phyloP scores from a whole-genome alignment of 768 basidiomycete species.

The Rhodotorula sphaerocarpa region DNA sequence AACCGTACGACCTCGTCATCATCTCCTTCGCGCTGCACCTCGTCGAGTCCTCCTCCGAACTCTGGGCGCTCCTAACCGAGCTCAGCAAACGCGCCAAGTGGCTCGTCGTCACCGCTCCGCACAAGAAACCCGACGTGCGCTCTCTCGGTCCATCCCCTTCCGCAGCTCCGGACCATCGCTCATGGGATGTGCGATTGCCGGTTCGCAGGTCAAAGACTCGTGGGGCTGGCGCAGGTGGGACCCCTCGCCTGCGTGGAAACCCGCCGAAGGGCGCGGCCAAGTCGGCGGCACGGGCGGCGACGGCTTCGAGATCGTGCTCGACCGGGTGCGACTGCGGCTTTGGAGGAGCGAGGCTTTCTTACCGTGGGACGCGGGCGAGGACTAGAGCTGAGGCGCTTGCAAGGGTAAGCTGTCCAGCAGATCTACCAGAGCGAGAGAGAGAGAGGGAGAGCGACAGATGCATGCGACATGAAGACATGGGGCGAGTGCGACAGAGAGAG shows the following conservation, averaged over 20 bases:
- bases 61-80: constrained; percentile 60
- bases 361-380: constrained; percentile 12
- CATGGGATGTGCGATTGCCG: too few relatives aligned
- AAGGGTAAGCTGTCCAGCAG: too few relatives aligned
- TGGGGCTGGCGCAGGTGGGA: constrained; percentile 65
- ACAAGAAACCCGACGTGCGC: constrained; percentile 65
- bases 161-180: not conserved
- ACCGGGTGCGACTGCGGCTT: constrained; percentile 30
- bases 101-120: constrained; percentile 63
- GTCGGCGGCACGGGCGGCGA: constrained; percentile 28
- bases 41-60: constrained; percentile 54
- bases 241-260: constrained; percentile 8
- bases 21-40: constrained; percentile 71
- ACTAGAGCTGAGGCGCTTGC: not conserved
- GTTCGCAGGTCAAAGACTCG: constrained; percentile 54
- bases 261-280: constrained; percentile 2
- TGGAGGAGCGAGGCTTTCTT: constrained; percentile 36
- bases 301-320: constrained; percentile 36
- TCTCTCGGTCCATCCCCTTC: not conserved
- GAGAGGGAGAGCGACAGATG: not conserved
- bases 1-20: constrained; percentile 55
- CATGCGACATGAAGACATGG: not conserved
- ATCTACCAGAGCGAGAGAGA: not conserved
- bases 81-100: constrained; percentile 56
- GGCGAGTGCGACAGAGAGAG: not conserved